Evolutionary conservation across 139 green algal genomes (phyloP).

Genomic region (Mesotaenium endlicherianum): DNA sequence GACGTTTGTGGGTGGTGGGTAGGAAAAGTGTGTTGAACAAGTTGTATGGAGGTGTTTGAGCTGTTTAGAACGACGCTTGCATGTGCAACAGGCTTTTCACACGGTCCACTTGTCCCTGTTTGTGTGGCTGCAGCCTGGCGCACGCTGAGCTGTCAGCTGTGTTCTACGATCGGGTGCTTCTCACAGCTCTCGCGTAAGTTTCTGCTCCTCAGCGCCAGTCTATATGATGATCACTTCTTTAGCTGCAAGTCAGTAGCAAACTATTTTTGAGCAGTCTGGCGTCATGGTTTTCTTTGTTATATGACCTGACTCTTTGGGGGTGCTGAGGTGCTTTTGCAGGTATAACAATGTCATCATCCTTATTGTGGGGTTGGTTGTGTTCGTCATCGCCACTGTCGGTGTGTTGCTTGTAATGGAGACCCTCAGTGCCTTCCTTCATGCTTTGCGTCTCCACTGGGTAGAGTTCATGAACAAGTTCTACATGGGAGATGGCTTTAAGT

Average conservation of each 20-base stretch:
- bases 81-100: too few species aligned
- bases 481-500: constrained; percentile 84
- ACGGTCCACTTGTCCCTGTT: too few species aligned
- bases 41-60: too few species aligned
- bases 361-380: constrained; percentile 83
- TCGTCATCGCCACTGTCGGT: constrained; percentile 82
- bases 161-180: constrained; percentile 90
- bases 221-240: constrained; percentile 1
- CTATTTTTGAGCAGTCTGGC: not conserved
- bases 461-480: constrained; percentile 73
- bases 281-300: constrained; percentile 1
- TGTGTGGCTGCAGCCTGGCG: constrained; percentile 70
- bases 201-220: constrained; percentile 16
- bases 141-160: constrained; percentile 88
- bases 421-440: constrained; percentile 95
- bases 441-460: constrained; percentile 95
- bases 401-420: constrained; percentile 99
- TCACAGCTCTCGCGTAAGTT: constrained; percentile 65
- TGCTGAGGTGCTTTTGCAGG: too few species aligned
- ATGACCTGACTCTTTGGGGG: too few species aligned
- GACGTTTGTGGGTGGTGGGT: too few species aligned
- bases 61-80: too few species aligned
- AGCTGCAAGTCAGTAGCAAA: not conserved
- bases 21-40: too few species aligned
- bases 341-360: constrained; percentile 44